phyloP scores from a whole-genome alignment of 2,329 filamentous ascomycete species.

The Clonostachys solani region DNA sequence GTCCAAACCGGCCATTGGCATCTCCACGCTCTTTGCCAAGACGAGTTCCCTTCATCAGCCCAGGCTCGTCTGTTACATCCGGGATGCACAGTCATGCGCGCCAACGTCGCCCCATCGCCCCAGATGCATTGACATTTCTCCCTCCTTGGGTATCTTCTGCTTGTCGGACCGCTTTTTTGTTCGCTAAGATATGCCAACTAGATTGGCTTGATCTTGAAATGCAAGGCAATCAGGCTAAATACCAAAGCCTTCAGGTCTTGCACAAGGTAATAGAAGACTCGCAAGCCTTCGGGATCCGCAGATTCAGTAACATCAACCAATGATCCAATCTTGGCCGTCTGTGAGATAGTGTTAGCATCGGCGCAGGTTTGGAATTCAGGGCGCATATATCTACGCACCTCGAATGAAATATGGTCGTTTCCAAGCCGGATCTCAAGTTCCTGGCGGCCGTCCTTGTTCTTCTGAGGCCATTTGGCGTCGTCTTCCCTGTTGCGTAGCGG shows the following conservation, averaged over 20 bases:
- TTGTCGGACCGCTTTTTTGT: not conserved
- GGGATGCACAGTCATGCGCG: no score
- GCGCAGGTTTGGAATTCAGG: not conserved
- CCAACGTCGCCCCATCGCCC: no score
- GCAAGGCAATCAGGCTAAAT: slow-evolving; percentile 91
- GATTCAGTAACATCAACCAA: slow-evolving; percentile 96
- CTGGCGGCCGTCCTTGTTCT: slow-evolving; percentile 97
- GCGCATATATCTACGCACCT: slow-evolving; percentile 51
- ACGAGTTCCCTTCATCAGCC: no score
- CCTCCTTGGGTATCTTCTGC: not conserved
- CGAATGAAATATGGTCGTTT: slow-evolving; percentile 95
- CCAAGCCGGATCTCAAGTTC: slow-evolving; percentile 93
- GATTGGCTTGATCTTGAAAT: slow-evolving; percentile 93
- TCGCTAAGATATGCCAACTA: slow-evolving; percentile 19
- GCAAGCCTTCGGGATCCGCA: slow-evolving; percentile 88
- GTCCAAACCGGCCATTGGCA: no score
- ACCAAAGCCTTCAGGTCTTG: slow-evolving; percentile 96
- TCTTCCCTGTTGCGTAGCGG: slow-evolving; percentile 66
- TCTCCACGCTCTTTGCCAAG: no score
- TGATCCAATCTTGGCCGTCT: slow-evolving; percentile 98
- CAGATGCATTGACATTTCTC: not conserved
- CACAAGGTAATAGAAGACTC: slow-evolving; percentile 98
- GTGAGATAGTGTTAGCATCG: slow-evolving; percentile 4
- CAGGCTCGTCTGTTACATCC: no score
- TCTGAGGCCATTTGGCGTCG: slow-evolving; percentile 96